These are phyloP conservation scores for Xylariales sp. DNA, from an alignment of 2,329 filamentous ascomycete genomes.

Conservation along the genomic window DNA sequence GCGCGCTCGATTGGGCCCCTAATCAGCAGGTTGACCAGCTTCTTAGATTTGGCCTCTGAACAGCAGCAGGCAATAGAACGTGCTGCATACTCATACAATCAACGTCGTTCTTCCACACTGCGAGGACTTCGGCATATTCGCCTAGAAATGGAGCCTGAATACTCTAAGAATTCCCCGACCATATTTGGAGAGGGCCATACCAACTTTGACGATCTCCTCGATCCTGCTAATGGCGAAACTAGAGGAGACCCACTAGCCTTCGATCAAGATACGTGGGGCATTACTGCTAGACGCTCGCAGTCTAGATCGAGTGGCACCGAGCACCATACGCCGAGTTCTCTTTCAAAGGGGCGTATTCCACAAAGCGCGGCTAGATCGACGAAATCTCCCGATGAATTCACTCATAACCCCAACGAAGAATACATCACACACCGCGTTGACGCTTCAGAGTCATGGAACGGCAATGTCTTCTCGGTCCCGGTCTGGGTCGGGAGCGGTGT, in stretches of 20 bases:
- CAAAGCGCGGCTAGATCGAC: too few relatives aligned
- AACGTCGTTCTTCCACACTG: constrained; percentile 38
- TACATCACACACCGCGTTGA: constrained; percentile 21
- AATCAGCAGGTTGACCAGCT: constrained; percentile 40
- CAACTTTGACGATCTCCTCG: constrained; percentile 39
- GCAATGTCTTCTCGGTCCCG: constrained; percentile 24
- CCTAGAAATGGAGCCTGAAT: constrained; percentile 49
- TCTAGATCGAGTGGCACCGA: too few relatives aligned
- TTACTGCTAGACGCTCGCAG: constrained; percentile 23
- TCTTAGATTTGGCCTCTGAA: constrained; percentile 40
- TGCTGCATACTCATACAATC: constrained; percentile 15
- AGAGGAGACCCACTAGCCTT: constrained; percentile 19
- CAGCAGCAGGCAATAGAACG: constrained; percentile 46
- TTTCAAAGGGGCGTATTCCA: too few relatives aligned
- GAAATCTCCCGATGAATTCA: not conserved
- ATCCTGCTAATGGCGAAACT: constrained; percentile 21
- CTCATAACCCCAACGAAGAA: constrained; percentile 20
- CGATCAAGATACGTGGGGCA: too few relatives aligned
- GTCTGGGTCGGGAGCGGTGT: constrained; percentile 44
- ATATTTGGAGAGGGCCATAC: constrained; percentile 28
- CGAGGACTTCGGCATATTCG: constrained; percentile 48
- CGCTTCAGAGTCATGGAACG: constrained; percentile 22
- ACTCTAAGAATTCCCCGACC: constrained; percentile 29
- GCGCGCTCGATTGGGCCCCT: constrained; percentile 47
- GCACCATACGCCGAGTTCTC: too few relatives aligned